Conservation (phyloP, 768 basidiomycete genomes). For the Crucibulum laeve region DNA sequence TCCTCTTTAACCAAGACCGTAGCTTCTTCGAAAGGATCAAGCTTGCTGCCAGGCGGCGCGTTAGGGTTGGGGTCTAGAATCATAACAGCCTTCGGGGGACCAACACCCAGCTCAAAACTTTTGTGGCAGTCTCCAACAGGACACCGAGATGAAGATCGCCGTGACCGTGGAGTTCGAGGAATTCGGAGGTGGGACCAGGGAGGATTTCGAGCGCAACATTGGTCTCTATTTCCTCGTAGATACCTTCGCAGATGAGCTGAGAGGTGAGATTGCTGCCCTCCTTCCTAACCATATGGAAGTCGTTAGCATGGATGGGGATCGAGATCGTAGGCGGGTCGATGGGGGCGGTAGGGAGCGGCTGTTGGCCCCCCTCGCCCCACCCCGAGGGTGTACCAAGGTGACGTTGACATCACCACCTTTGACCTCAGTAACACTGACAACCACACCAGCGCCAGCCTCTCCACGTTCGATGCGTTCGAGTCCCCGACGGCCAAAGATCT, state of each 20-base stretch:
- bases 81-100: slow-evolving; percentile 46
- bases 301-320: too few relatives aligned
- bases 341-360: slow-evolving; percentile 38
- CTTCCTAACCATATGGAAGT: slow-evolving; percentile 39
- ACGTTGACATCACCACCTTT: slow-evolving; percentile 43
- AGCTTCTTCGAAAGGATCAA: slow-evolving; percentile 44
- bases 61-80: slow-evolving; percentile 29
- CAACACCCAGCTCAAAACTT: slow-evolving; percentile 43
- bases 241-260: slow-evolving; percentile 42
- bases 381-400: slow-evolving; percentile 38
- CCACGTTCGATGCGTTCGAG: slow-evolving; percentile 39
- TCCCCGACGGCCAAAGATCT: slow-evolving; percentile 32
- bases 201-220: slow-evolving; percentile 49
- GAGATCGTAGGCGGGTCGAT: slow-evolving; percentile 50
- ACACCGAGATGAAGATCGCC: slow-evolving; percentile 47
- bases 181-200: slow-evolving; percentile 46
- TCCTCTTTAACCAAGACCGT: slow-evolving; percentile 41
- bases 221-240: slow-evolving; percentile 46
- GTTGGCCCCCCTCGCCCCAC: slow-evolving; percentile 37
- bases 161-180: slow-evolving; percentile 42
- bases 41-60: too few relatives aligned
- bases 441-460: slow-evolving; percentile 42
- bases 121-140: slow-evolving; percentile 45
- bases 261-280: slow-evolving; percentile 47
- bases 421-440: slow-evolving; percentile 43